A percentile compares a stretch with the other conserved stretches of the same genome.
These are phyloP conservation scores for Austroboletus niveus DNA, from an alignment of 1,284 basidiomycete genomes.

Conservation along the genomic window DNA sequence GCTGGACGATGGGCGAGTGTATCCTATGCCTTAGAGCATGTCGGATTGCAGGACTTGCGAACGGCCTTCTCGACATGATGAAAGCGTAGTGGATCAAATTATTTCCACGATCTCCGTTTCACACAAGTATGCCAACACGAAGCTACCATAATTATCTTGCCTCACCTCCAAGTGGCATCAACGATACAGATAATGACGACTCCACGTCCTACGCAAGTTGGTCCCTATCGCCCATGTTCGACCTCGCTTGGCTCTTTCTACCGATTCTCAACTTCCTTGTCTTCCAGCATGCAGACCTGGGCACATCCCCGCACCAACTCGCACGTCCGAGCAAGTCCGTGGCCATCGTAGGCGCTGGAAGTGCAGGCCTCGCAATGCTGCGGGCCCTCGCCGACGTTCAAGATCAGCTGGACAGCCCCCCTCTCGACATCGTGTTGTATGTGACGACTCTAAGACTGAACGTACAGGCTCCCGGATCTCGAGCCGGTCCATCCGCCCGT, in stretches of 20 bases:
- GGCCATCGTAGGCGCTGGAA: conserved; percentile 52
- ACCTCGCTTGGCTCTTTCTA: conserved; percentile 5
- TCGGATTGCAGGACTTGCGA: conserved; percentile 16
- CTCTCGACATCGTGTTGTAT: conserved; percentile 52
- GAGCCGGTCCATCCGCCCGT: conserved; percentile 40
- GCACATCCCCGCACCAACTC: background rate
- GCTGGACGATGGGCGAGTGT: conserved; percentile 3
- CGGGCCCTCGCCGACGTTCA: conserved; percentile 51
- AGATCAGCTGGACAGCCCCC: conserved; percentile 30
- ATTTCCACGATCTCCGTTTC: too few relatives aligned
- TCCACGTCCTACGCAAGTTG: too few relatives aligned
- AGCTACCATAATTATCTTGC: too few relatives aligned
- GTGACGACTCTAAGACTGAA: conserved; percentile 17
- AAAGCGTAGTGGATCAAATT: too few relatives aligned
- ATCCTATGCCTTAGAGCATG: conserved; percentile 17
- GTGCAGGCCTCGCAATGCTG: conserved; percentile 51
- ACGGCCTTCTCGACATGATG: conserved; percentile 22
- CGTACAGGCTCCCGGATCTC: conserved; percentile 43
- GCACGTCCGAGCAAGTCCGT: conserved; percentile 41
- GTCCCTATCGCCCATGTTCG: conserved; percentile 9
- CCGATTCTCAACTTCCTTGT: conserved; percentile 14
- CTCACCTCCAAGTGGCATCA: too few relatives aligned
- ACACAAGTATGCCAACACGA: too few relatives aligned
- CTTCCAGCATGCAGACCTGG: conserved; percentile 3
- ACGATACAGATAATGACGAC: too few relatives aligned